phyloP scores from a whole-genome alignment of 1,284 basidiomycete genomes.

The Volvariella surrecta region DNA sequence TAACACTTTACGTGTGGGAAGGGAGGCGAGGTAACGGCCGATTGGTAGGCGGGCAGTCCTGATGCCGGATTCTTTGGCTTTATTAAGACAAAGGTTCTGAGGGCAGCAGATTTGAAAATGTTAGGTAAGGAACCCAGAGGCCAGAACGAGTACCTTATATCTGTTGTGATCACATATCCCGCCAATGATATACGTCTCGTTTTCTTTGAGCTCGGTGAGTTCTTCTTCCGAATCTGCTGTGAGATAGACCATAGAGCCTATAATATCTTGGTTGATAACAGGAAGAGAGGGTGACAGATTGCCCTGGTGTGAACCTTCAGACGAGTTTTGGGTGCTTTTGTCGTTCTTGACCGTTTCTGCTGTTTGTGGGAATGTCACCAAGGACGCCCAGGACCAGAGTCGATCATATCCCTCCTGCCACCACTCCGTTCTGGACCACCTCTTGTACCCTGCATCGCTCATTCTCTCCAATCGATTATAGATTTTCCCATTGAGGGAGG shows the following conservation, averaged over 20 bases:
- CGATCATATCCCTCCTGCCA: constrained; percentile 66
- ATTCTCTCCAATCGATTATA: constrained; percentile 59
- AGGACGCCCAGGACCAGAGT: constrained; percentile 42
- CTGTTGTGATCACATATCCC: constrained; percentile 96
- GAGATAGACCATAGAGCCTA: constrained; percentile 70
- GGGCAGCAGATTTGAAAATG: constrained; percentile 9
- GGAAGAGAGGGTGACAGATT: no score
- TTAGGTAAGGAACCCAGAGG: constrained; percentile 10
- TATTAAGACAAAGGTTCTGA: constrained; percentile 85
- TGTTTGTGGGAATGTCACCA: background rate
- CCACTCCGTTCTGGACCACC: constrained; percentile 82
- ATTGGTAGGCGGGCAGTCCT: constrained; percentile 90
- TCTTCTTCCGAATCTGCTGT: constrained; percentile 92
- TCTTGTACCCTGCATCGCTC: constrained; percentile 61
- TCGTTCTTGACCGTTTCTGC: no score
- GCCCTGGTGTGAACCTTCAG: no score
- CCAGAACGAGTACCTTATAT: constrained; percentile 65
- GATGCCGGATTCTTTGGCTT: constrained; percentile 70
- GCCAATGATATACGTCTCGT: constrained; percentile 92
- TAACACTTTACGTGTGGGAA: constrained; percentile 89
- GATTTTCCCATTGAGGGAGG: constrained; percentile 70
- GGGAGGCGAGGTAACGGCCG: constrained; percentile 72
- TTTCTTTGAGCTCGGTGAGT: constrained; percentile 69
- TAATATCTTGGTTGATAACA: background rate
- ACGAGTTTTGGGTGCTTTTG: background rate